Conservation (phyloP, 208 protist genomes). For the Porcisia hertigi region DNA sequence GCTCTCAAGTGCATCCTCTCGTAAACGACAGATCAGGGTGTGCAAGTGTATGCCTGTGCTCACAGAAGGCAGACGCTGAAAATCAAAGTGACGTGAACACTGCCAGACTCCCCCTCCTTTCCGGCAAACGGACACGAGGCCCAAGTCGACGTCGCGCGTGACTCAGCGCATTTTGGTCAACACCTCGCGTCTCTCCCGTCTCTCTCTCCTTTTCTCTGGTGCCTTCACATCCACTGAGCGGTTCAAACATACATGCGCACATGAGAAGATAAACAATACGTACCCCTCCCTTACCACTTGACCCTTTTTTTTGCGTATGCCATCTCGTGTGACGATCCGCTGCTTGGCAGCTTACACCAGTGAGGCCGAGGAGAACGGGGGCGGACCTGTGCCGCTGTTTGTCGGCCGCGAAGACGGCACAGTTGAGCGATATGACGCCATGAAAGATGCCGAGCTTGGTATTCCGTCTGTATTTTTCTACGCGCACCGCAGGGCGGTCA, state of each 20-base stretch:
- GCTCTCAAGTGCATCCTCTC: constrained; percentile 1
- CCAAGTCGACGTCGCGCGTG: background rate
- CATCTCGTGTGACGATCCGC: constrained; percentile 44
- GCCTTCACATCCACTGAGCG: background rate
- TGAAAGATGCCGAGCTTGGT: constrained; percentile 54
- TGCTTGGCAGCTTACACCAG: constrained; percentile 51
- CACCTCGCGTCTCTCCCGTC: background rate
- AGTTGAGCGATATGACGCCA: constrained; percentile 68
- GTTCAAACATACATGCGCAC: background rate
- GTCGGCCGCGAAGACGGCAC: constrained; percentile 76
- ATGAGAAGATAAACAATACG: background rate
- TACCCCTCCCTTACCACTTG: background rate
- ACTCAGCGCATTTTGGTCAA: background rate
- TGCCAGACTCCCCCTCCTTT: background rate
- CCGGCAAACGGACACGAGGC: background rate
- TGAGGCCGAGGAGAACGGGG: constrained; percentile 33
- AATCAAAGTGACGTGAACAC: background rate
- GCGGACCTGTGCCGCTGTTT: constrained; percentile 54
- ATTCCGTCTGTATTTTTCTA: constrained; percentile 50
- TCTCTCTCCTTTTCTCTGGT: no score
- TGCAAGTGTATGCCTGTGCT: background rate
- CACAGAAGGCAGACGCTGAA: background rate
- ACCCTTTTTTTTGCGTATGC: constrained; percentile 6
- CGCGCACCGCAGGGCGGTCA: constrained; percentile 68
- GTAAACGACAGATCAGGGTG: background rate